Conservation (phyloP, 805 yeast genomes). For the Wickerhamiella alocasiicola region DNA sequence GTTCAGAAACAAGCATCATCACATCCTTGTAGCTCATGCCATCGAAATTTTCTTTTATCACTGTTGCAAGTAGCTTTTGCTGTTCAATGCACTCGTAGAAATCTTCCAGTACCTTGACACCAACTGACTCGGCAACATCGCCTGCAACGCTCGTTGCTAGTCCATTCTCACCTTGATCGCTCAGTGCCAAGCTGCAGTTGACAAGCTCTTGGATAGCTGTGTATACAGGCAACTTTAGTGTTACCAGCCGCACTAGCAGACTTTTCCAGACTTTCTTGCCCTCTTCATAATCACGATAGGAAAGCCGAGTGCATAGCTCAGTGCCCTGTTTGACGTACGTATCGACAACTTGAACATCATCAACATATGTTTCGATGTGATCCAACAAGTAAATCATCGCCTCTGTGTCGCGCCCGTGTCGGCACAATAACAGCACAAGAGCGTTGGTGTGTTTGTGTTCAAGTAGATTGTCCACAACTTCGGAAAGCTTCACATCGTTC, state of each 20-base stretch:
- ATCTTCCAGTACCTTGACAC: not conserved
- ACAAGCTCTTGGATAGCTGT: not conserved
- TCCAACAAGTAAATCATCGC: constrained; percentile 26
- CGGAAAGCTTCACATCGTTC: constrained; percentile 22
- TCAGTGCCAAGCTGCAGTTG: not conserved
- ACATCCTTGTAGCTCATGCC: constrained; percentile 41
- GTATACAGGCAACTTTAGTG: not conserved
- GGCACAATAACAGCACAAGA: constrained; percentile 20
- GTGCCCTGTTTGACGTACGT: constrained; percentile 19
- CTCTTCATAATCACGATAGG: constrained; percentile 13
- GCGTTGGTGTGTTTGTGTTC: constrained; percentile 21
- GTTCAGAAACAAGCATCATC: constrained; percentile 31
- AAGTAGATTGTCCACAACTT: constrained; percentile 22
- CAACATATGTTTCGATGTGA: constrained; percentile 15
- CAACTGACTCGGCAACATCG: not conserved
- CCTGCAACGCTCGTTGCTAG: not conserved
- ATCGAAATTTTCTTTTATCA: constrained; percentile 33
- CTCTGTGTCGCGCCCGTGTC: constrained; percentile 20
- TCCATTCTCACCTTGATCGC: not conserved
- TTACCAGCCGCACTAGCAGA: not conserved
- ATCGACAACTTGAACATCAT: constrained; percentile 12
- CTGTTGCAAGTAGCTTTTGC: constrained; percentile 2
- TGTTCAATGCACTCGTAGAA: constrained; percentile 1
- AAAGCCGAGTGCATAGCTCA: constrained; percentile 18
- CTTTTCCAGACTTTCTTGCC: constrained; percentile 30